phyloP scores from a whole-genome alignment of 495 filamentous ascomycete species.

The Xylaria curta region DNA sequence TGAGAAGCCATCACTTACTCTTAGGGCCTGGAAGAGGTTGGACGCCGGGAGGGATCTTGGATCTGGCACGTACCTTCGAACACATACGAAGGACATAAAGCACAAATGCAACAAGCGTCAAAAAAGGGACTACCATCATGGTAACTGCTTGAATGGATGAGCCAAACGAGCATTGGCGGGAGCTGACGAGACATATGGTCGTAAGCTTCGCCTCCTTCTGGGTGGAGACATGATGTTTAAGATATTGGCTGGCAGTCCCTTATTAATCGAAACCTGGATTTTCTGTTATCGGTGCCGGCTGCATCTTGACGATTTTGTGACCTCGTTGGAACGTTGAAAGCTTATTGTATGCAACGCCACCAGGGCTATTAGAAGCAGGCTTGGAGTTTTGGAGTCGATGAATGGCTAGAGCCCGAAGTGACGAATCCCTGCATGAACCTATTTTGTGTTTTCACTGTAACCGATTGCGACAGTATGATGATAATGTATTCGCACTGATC shows the following conservation, averaged over 20 bases:
- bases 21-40: slow-evolving; percentile 41
- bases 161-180: neutral
- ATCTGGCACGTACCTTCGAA: slow-evolving; percentile 18
- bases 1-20: slow-evolving; percentile 32
- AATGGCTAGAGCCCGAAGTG: neutral
- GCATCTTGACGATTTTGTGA: neutral
- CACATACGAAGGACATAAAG: slow-evolving; percentile 28
- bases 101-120: slow-evolving; percentile 27
- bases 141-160: neutral
- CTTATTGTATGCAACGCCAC: slow-evolving; percentile 17
- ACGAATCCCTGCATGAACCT: neutral
- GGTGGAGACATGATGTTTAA: neutral
- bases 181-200: slow-evolving; percentile 8
- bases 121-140: slow-evolving; percentile 31
- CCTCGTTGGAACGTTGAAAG: slow-evolving; percentile 5
- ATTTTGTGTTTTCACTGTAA: no score
- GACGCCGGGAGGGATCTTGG: slow-evolving; percentile 34
- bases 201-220: neutral
- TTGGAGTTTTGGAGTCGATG: neutral
- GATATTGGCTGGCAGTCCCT: neutral
- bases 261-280: neutral
- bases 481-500: neutral
- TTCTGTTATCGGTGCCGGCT: neutral
- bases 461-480: neutral
- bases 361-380: neutral